Evolutionary conservation across 345 rosid species (phyloP).

Genomic region (Firmiana major): DNA sequence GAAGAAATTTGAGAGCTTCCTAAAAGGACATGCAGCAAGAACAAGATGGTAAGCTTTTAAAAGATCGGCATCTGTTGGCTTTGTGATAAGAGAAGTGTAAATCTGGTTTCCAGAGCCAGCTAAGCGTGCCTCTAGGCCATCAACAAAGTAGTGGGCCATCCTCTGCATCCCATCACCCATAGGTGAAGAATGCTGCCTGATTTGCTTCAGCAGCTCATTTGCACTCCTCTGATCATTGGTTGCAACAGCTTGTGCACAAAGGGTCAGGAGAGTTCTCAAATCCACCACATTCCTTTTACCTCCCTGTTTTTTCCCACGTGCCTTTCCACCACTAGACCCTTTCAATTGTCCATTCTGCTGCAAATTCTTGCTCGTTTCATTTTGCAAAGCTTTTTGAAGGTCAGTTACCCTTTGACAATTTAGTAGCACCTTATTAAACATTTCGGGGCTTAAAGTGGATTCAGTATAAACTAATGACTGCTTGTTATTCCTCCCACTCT

Average conservation of each 20-base stretch:
- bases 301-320: constrained; percentile 37
- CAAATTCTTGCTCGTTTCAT: constrained; percentile 20
- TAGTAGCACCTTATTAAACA: constrained; percentile 50
- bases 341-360: constrained; percentile 27
- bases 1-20: constrained; percentile 43
- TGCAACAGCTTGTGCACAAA: constrained; percentile 60
- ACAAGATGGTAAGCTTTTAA: constrained; percentile 46
- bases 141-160: constrained; percentile 40
- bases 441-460: constrained; percentile 34
- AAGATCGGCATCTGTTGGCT: constrained; percentile 42
- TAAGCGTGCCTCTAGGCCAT: constrained; percentile 45
- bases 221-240: constrained; percentile 39
- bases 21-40: constrained; percentile 52
- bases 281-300: constrained; percentile 43
- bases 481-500: constrained; percentile 43
- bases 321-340: constrained; percentile 32
- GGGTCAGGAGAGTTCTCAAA: constrained; percentile 46
- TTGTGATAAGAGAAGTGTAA: constrained; percentile 26
- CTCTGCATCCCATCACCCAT: constrained; percentile 50
- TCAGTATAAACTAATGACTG: constrained; percentile 42
- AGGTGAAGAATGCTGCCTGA: constrained; percentile 41
- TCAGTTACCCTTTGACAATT: constrained; percentile 28
- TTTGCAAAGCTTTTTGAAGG: constrained; percentile 34
- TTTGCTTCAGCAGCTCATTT: constrained; percentile 38
- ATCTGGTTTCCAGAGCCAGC: constrained; percentile 46